Evolutionary conservation across 768 basidiomycete species (phyloP), one percentile per base, ranked within the genome.

Genomic region (Astraeus odoratus): DNA sequence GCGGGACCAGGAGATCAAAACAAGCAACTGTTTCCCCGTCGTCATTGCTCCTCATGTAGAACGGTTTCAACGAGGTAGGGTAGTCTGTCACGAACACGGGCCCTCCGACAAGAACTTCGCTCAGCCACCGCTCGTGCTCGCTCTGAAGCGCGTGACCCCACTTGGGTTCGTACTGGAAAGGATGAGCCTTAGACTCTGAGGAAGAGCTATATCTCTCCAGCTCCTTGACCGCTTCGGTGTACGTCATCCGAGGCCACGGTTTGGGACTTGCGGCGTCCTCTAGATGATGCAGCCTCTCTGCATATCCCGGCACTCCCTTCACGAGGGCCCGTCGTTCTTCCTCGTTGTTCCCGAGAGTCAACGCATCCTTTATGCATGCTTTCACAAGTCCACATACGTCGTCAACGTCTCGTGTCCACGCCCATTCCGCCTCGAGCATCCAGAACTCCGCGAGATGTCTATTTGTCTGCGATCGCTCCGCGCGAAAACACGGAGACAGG

Each of bases 401-500:
- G 3, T 68, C 67, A 4, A 84, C 59, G 7, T 61, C 59, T 19
- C 55, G 52, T 18, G 70, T 67, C 57, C 81, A 86, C 0, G 81
- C 81, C 76, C 90, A 83, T 60, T 99, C 96, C 0, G 89, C 94
- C 67, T 99, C 96, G 43, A 97, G 78, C 96, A 99, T 99, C 87
- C 91, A 97, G 64, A 99, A 99, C 63, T 99, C 96, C 41, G 90
- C 81, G 10, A 99, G 76, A 60, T 99, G 96, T n/a, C 95, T 74
- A 25, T 79, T 78, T 2, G 95, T 97, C 53, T 83, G 75, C 3
- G 84, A 87, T 5, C 80, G 80, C 59, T 99, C 96, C 18, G 96
- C 95, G 13, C 96, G 85, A 67, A 99, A 99, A 52, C 86, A 86
- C 0, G 96, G 94, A 0, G 88, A 83, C 19, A 99, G 77, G 1